These are phyloP conservation scores for Phytopythium mirpurense DNA, from an alignment of 352 stramenopile species.

Conservation along the genomic window DNA sequence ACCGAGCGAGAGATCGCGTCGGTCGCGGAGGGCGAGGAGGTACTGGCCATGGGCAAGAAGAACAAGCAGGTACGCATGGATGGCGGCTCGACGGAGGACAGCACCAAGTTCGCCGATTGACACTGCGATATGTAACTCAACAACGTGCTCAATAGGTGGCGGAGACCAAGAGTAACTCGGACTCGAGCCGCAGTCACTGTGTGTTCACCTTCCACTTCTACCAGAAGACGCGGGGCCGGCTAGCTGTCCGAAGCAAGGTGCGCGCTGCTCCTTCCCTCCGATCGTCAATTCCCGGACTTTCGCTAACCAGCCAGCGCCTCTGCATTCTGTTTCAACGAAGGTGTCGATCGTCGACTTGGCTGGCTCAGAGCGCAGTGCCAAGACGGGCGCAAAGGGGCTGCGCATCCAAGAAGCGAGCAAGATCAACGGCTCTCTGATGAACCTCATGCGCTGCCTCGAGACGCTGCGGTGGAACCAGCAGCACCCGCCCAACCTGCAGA, in stretches of 20 bases:
- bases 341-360: constrained; percentile 97
- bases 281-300: background rate
- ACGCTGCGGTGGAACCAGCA: constrained; percentile 91
- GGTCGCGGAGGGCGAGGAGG: constrained; percentile 60
- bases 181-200: constrained; percentile 89
- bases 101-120: too few species aligned
- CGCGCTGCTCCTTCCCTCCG: background rate
- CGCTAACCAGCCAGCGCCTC: background rate
- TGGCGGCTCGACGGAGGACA: too few species aligned
- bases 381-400: constrained; percentile 71
- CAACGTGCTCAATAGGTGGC: too few species aligned
- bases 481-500: constrained; percentile 57
- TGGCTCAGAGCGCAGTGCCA: constrained; percentile 65
- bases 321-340: constrained; percentile 24
- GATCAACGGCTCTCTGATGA: constrained; percentile 98
- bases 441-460: constrained; percentile 96
- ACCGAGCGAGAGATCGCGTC: constrained; percentile 57
- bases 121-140: too few species aligned
- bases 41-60: constrained; percentile 59
- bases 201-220: constrained; percentile 87
- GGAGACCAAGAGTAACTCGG: constrained; percentile 86
- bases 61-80: constrained; percentile 40
- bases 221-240: constrained; percentile 20
- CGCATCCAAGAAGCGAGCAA: constrained; percentile 97
- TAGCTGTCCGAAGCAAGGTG: constrained; percentile 26